Evolutionary conservation across 164 flowering plant species (phyloP).

Genomic region (Tetracentron sinense): DNA sequence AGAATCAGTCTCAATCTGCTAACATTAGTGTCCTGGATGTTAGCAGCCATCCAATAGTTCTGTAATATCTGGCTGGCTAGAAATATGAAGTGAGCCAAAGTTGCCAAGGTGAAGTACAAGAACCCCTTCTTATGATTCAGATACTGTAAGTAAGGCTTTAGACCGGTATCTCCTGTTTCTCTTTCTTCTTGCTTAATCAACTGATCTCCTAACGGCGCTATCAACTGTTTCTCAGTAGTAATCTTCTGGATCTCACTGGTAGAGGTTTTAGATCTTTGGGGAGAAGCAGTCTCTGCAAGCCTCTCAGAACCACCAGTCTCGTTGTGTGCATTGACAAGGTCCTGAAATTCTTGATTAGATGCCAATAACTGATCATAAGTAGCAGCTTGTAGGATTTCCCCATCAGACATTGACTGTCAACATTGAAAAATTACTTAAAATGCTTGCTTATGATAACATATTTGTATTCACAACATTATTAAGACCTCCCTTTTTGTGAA

Average conservation of each 20-base stretch:
- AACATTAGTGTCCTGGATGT: constrained; percentile 40
- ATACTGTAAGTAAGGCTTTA: constrained; percentile 66
- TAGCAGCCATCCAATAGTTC: constrained; percentile 72
- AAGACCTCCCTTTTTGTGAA: too few species aligned
- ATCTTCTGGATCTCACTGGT: constrained; percentile 33
- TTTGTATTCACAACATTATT: too few species aligned
- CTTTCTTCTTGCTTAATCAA: constrained; percentile 65
- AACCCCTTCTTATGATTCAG: constrained; percentile 60
- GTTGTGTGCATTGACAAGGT: constrained; percentile 71
- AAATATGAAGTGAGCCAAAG: constrained; percentile 35
- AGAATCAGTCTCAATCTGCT: constrained; percentile 31
- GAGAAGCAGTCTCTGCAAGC: constrained; percentile 23
- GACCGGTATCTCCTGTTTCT: constrained; percentile 57
- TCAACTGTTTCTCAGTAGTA: constrained; percentile 18
- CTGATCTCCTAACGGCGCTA: constrained; percentile 42
- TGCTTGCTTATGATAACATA: too few species aligned
- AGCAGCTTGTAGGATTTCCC: constrained; percentile 44
- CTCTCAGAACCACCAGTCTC: constrained; percentile 46
- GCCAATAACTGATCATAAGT: constrained; percentile 46
- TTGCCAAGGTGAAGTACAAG: constrained; percentile 42
- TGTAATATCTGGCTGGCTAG: constrained; percentile 47
- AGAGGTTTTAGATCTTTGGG: constrained; percentile 12
- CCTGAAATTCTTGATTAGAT: constrained; percentile 47
- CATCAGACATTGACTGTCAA: constrained; percentile 64
- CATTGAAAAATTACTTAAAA: too few species aligned